Conservation (phyloP, 2,329 filamentous ascomycete genomes). For the Herpotrichia juniperi region DNA sequence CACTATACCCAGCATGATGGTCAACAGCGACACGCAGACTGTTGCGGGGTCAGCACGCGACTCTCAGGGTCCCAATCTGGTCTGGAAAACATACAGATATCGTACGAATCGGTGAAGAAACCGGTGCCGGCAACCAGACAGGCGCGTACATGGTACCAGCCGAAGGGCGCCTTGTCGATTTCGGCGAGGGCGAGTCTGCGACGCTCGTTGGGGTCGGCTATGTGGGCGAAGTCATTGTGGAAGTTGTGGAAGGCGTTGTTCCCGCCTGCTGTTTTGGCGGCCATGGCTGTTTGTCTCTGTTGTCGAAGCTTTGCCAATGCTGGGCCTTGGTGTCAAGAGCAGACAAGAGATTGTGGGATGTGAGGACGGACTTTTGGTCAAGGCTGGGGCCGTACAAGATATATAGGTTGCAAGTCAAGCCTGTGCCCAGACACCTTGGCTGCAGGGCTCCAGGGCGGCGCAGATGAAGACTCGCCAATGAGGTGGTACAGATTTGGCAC, state of each 20-base stretch:
- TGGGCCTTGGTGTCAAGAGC: background rate
- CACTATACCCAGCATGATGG: conserved; percentile 77
- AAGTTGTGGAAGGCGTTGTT: conserved; percentile 53
- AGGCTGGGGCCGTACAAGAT: conserved; percentile 1
- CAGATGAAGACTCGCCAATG: background rate
- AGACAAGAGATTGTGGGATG: conserved; percentile 1
- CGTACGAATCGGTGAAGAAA: conserved; percentile 87
- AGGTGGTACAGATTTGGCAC: background rate
- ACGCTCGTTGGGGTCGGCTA: conserved; percentile 76
- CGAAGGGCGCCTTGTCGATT: conserved; percentile 81
- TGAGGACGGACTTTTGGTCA: background rate
- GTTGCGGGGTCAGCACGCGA: background rate
- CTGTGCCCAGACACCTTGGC: background rate
- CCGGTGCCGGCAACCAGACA: conserved; percentile 80
- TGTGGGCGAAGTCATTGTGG: conserved; percentile 72
- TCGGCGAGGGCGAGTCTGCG: conserved; percentile 79
- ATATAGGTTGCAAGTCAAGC: conserved; percentile 2
- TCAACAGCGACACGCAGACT: conserved; percentile 57
- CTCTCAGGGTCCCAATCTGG: too few relatives aligned
- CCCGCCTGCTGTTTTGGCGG: conserved; percentile 23
- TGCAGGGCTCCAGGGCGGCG: background rate
- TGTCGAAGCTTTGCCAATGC: conserved; percentile 3
- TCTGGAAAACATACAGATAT: conserved; percentile 20
- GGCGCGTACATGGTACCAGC: conserved; percentile 82
- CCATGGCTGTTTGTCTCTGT: too few relatives aligned